Conservation (phyloP, 371 early-diverging fungal genomes). For the Chytridium lagenaria region DNA sequence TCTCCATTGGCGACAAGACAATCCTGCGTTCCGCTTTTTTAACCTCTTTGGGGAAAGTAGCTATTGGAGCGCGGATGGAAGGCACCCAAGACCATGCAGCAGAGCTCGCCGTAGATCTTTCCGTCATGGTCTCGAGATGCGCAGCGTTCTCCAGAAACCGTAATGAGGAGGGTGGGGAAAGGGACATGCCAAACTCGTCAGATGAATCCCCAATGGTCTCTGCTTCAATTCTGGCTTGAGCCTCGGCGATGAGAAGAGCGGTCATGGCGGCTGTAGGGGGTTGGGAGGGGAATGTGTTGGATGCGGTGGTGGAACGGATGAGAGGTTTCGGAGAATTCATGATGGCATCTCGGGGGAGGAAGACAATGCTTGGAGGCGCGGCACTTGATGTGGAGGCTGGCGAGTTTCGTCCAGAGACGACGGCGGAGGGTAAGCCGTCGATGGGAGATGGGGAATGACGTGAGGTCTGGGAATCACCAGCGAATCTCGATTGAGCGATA, state of each 20-base stretch:
- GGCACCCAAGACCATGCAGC: neutral
- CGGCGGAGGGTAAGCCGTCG: neutral
- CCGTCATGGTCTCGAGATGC: constrained; percentile 2
- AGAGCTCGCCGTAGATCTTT: constrained; percentile 1
- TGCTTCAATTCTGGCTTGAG: neutral
- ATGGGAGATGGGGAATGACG: too few relatives aligned
- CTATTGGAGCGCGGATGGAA: neutral
- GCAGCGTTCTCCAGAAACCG: too few relatives aligned
- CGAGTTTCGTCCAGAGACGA: neutral
- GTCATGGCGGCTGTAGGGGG: constrained; percentile 2
- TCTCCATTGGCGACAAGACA: neutral
- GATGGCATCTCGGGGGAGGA: neutral
- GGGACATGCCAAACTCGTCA: neutral
- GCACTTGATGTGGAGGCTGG: neutral
- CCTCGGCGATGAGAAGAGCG: neutral
- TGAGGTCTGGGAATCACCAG: too few relatives aligned
- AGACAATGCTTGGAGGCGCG: neutral
- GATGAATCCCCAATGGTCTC: neutral
- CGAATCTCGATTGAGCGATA: neutral
- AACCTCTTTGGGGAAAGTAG: neutral
- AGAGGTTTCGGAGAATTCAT: neutral
- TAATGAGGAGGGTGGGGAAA: neutral
- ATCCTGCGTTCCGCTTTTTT: neutral
- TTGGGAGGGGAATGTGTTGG: too few relatives aligned
- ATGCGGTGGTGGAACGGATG: neutral